A percentile compares a stretch with the other conserved stretches of the same genome.
phyloP scores from a whole-genome alignment of 2,329 filamentous ascomycete species.

The Penicillium vulpinum region DNA sequence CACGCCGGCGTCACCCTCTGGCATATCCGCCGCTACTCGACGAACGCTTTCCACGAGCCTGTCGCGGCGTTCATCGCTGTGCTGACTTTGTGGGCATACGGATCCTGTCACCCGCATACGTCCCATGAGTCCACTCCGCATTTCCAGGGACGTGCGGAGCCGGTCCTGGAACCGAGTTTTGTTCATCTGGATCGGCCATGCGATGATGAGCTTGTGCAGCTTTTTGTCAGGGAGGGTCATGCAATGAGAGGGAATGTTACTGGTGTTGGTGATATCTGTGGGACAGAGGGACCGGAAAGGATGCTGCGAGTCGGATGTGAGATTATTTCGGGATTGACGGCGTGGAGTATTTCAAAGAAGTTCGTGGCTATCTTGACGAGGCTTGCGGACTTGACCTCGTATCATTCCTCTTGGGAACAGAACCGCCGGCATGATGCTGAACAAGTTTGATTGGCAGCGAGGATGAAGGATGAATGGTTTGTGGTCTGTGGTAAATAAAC shows the following conservation, averaged over 20 bases:
- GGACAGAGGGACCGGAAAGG: constrained; percentile 37
- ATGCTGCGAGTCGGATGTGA: constrained; percentile 43
- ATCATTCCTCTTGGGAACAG: constrained; percentile 6
- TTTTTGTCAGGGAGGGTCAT: constrained; percentile 54
- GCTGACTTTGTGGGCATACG: constrained; percentile 52
- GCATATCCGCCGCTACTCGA: constrained; percentile 54
- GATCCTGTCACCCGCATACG: constrained; percentile 31
- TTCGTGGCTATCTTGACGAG: constrained; percentile 35
- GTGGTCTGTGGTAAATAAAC: not conserved
- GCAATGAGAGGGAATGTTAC: constrained; percentile 54
- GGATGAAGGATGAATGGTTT: not conserved
- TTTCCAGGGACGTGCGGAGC: constrained; percentile 7
- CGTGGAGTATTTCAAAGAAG: constrained; percentile 40
- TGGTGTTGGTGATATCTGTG: constrained; percentile 55
- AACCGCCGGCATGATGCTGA: constrained; percentile 2
- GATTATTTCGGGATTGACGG: constrained; percentile 33
- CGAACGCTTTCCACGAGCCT: constrained; percentile 52
- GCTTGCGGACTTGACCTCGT: constrained; percentile 29
- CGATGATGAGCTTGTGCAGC: constrained; percentile 60
- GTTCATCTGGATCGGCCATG: constrained; percentile 58
- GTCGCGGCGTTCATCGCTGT: constrained; percentile 49
- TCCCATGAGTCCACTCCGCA: constrained; percentile 33
- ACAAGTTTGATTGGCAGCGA: not conserved
- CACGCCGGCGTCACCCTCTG: constrained; percentile 56
- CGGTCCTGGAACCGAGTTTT: constrained; percentile 41